phyloP scores from a whole-genome alignment of 345 rosid genomes.

The Theobroma cacao region DNA sequence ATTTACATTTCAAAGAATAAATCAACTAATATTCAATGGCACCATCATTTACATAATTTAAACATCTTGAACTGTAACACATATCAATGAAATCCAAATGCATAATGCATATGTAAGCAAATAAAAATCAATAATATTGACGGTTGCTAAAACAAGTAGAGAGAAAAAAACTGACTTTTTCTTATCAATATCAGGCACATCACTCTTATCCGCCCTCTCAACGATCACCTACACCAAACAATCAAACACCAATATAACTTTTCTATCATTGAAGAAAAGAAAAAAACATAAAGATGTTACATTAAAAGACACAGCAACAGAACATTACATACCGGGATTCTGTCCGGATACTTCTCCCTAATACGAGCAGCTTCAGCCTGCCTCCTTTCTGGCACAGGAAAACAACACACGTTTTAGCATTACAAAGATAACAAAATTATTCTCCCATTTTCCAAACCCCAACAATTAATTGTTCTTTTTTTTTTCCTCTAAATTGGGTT shows the following conservation, averaged over 20 bases:
- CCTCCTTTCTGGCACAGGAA: constrained; percentile 69
- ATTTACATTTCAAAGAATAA: background rate
- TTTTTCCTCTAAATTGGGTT: background rate
- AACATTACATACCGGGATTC: constrained; percentile 73
- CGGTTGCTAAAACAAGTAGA: background rate
- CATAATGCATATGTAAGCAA: background rate
- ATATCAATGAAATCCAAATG: background rate
- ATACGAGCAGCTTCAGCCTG: constrained; percentile 93
- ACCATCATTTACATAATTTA: background rate
- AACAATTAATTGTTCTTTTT: background rate
- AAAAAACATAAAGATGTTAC: background rate
- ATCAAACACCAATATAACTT: background rate
- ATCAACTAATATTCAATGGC: background rate
- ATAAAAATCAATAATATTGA: background rate
- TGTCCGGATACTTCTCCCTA: constrained; percentile 92
- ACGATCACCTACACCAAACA: constrained; percentile 67
- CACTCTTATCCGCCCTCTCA: constrained; percentile 92
- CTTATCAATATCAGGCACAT: constrained; percentile 96
- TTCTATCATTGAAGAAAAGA: background rate
- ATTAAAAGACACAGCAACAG: background rate
- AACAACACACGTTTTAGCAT: background rate
- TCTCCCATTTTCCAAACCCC: background rate
- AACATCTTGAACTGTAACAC: background rate
- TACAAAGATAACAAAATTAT: background rate
- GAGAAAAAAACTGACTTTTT: constrained; percentile 57